A percentile compares a stretch with the other conserved stretches of the same genome.
Conservation (phyloP, 441 rosid genomes). For the Aquilaria agallochum region DNA sequence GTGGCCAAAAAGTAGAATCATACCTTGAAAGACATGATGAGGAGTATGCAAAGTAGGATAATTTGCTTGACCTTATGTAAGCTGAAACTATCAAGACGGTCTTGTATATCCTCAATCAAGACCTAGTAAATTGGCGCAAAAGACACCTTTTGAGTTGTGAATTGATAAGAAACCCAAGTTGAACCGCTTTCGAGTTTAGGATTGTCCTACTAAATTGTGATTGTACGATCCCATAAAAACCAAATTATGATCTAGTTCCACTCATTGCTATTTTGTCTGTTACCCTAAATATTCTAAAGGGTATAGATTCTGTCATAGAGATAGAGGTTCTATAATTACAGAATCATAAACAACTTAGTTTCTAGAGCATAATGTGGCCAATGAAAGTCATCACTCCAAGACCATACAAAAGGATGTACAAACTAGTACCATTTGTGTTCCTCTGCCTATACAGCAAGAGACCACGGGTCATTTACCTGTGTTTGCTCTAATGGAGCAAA, state of each 20-base stretch:
- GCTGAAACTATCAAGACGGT: not conserved
- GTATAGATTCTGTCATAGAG: not conserved
- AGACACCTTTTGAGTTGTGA: not conserved
- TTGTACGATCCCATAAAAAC: not conserved
- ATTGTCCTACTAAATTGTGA: not conserved
- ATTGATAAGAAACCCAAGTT: too few relatives aligned
- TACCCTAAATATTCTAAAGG: not conserved
- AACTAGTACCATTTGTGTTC: not conserved
- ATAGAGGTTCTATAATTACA: not conserved
- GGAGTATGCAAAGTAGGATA: too few relatives aligned
- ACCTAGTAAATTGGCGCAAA: not conserved
- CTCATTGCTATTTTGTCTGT: not conserved
- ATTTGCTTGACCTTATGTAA: too few relatives aligned
- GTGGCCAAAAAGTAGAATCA: not conserved
- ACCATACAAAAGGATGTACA: not conserved
- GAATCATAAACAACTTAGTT: not conserved
- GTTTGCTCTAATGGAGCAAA: too few relatives aligned
- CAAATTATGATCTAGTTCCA: not conserved
- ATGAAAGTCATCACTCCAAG: not conserved
- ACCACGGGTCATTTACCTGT: too few relatives aligned
- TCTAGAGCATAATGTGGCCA: too few relatives aligned
- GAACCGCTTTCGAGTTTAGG: too few relatives aligned
- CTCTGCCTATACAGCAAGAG: too few relatives aligned
- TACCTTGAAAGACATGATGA: not conserved
- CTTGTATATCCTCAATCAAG: not conserved